Conservation (phyloP, 768 basidiomycete species). For the Gyrodon lividus region DNA sequence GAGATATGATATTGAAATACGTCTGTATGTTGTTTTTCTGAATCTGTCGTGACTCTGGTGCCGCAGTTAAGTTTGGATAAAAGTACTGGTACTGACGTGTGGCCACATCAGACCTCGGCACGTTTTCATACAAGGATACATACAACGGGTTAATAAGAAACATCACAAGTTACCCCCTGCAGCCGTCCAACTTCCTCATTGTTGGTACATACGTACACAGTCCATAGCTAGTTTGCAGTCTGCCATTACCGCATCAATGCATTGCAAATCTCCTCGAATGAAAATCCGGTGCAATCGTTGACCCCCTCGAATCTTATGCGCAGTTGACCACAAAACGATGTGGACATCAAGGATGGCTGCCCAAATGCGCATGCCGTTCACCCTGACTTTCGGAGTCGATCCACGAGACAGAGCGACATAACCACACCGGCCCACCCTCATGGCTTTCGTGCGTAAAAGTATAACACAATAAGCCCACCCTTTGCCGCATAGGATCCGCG, state of each 20-base stretch:
- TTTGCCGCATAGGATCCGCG: constrained; percentile 1
- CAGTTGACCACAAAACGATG: no score
- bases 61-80: no score
- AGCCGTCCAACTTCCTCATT: neutral
- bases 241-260: no score
- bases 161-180: neutral
- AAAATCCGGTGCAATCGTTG: no score
- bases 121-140: neutral
- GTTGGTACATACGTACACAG: neutral
- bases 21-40: neutral
- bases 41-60: neutral
- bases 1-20: neutral
- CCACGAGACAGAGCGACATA: neutral
- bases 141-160: neutral
- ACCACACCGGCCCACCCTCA: neutral
- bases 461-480: neutral
- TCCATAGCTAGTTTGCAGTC: neutral
- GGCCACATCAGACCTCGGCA: neutral
- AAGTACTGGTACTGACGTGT: no score
- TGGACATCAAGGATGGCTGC: no score
- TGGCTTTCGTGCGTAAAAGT: no score
- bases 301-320: no score
- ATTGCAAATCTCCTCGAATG: no score
- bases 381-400: no score
- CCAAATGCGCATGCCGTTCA: no score